phyloP scores from a whole-genome alignment of 441 rosid species.

The Pelargonium citronellum region DNA sequence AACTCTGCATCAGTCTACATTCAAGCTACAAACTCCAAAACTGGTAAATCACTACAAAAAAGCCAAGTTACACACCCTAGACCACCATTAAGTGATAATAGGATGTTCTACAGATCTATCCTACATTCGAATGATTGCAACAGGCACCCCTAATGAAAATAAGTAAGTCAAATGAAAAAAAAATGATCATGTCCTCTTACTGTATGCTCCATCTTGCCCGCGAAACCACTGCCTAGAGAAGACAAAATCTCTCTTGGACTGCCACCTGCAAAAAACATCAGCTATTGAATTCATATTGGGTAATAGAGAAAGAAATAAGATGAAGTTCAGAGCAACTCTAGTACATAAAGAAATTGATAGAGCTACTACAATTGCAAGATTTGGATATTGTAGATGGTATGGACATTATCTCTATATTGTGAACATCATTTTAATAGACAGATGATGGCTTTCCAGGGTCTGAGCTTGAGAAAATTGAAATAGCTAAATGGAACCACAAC shows the following conservation, averaged over 20 bases:
- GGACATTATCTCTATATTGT: not conserved
- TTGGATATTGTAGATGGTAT: not conserved
- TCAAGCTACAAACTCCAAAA: not conserved
- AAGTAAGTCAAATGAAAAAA: constrained; percentile 11
- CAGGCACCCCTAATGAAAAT: constrained; percentile 6
- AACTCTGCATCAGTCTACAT: not conserved
- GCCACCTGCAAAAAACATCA: constrained; percentile 64
- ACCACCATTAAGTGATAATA: not conserved
- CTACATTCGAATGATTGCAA: not conserved
- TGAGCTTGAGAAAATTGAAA: not conserved
- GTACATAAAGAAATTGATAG: not conserved
- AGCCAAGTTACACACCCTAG: not conserved
- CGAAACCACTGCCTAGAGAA: constrained; percentile 97
- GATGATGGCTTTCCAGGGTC: not conserved
- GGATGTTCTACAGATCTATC: not conserved
- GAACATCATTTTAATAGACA: not conserved
- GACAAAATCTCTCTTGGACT: constrained; percentile 83
- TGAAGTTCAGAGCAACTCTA: constrained; percentile 1
- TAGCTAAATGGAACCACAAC: no score
- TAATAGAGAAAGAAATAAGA: constrained; percentile 14
- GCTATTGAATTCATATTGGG: constrained; percentile 20
- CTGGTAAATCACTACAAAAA: constrained; percentile 2
- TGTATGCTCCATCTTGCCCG: constrained; percentile 93
- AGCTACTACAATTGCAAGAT: not conserved
- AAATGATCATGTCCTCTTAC: constrained; percentile 43